Base-by-base conservation (phyloP, 1,139 yeast species). In the Sporopachydermia cereana region DNA sequence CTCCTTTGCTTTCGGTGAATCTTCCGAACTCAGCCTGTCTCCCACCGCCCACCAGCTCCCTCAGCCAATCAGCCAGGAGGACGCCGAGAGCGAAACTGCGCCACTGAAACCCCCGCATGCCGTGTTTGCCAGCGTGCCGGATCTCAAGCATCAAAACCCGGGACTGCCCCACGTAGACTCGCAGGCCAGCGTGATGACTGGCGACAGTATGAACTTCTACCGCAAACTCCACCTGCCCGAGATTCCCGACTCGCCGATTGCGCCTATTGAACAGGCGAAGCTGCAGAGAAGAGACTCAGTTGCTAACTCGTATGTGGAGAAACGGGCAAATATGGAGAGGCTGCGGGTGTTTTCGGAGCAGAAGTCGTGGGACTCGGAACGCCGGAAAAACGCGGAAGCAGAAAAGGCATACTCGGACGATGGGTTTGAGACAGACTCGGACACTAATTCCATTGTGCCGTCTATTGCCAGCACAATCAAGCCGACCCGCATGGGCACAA, bases 241-340 rank as follows among this genome's bases (percentile, higher is more conserved):
- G 34, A 41, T 41, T 27, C 43, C 43, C 9, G 43, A 41, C 29
- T 24, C 41, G 9, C 36, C 36, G 34, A 7, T 41, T 17, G 34
- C 39, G 22, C 39, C 39, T 7, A 5, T 34, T 12, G 39, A 34
- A 12, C 39, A 34, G 22, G 22, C 9, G 9, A n/a, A 34, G n/a
- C n/a, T 34, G 9, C 39, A 34, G 22, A 5, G 39, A 7, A 5
- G 39, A 7, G 5, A 7, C 9, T 34, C 39, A 7, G 22, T 34
- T 34, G 39, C 39, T 20, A n/a, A n/a, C 17, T 34, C 39, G 9
- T 34, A 34, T n/a, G 39, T 34, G n/a, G 39, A 34, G 17, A 34
- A 34, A 12, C 18, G 39, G 39, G 18, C 39, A 34, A 34, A 34
- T 20, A 20, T 34, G 18, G 39, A 34, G 17, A 34, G 39, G 39